Percentiles rank a stretch among this genome's conserved stretches.
Conservation (phyloP, 1,139 yeast species). For the Blastobotrys niveus region DNA sequence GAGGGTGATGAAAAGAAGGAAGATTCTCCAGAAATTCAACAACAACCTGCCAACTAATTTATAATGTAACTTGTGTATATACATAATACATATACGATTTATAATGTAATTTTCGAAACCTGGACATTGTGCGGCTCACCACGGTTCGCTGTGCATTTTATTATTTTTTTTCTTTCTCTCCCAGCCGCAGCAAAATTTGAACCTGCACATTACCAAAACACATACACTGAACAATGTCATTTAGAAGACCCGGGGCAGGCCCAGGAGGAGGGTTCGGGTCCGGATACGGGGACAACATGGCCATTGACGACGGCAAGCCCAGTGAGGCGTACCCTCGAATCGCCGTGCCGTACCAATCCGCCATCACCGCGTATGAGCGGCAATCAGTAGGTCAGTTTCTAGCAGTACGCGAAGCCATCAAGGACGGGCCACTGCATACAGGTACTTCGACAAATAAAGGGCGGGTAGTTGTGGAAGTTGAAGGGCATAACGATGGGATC, state of each 20-base stretch:
- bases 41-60: no score
- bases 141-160: no score
- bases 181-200: background rate
- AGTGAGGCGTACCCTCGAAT: conserved; percentile 30
- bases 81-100: no score
- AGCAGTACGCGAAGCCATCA: conserved; percentile 50
- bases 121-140: conserved; percentile 1
- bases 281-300: background rate
- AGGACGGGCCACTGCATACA: conserved; percentile 73
- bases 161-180: conserved; percentile 2
- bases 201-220: background rate
- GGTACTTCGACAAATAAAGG: conserved; percentile 41
- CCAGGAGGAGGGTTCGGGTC: background rate
- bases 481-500: conserved; percentile 31
- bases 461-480: conserved; percentile 28
- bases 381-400: conserved; percentile 60
- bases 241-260: conserved; percentile 3
- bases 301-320: conserved; percentile 17
- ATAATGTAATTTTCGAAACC: background rate
- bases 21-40: no score
- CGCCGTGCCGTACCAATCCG: conserved; percentile 59
- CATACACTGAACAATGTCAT: conserved; percentile 3
- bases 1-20: no score
- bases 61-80: no score
- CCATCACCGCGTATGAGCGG: conserved; percentile 50